phyloP scores from a whole-genome alignment of 2,329 filamentous ascomycete species.

The Neonectria hederae region DNA sequence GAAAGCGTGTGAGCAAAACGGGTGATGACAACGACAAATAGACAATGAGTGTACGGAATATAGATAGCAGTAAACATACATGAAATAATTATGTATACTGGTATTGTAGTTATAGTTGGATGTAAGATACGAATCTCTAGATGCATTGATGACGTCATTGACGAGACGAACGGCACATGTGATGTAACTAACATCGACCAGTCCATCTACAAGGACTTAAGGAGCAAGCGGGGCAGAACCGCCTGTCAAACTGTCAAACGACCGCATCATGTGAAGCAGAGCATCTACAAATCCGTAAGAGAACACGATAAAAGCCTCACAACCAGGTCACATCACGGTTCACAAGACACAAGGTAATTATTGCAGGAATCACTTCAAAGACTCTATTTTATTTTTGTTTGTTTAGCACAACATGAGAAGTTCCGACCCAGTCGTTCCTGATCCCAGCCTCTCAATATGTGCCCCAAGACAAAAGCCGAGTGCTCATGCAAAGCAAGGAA shows the following conservation, averaged over 20 bases:
- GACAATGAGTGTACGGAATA: neutral
- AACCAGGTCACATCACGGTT: conserved; percentile 4
- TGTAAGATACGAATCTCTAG: neutral
- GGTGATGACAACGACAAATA: neutral
- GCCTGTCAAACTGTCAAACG: no score
- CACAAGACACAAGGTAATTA: conserved; percentile 21
- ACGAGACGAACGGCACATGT: neutral
- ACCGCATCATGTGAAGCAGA: no score
- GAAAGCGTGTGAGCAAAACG: no score
- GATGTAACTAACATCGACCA: neutral
- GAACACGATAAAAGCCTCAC: neutral
- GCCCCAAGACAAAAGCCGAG: conserved; percentile 53
- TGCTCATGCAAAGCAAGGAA: conserved; percentile 56
- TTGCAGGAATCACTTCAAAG: conserved; percentile 54
- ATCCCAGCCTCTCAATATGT: conserved; percentile 56
- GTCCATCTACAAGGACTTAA: no score
- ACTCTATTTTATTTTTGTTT: conserved; percentile 60
- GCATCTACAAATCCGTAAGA: no score
- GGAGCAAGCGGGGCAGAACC: no score
- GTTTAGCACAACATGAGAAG: conserved; percentile 58
- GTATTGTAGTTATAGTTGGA: neutral
- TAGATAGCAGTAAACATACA: neutral
- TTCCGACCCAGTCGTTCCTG: conserved; percentile 51
- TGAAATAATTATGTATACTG: neutral
- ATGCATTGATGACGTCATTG: neutral